phyloP scores from a whole-genome alignment of 176 grass and related monocot species.

The Rhynchospora tenuis region DNA sequence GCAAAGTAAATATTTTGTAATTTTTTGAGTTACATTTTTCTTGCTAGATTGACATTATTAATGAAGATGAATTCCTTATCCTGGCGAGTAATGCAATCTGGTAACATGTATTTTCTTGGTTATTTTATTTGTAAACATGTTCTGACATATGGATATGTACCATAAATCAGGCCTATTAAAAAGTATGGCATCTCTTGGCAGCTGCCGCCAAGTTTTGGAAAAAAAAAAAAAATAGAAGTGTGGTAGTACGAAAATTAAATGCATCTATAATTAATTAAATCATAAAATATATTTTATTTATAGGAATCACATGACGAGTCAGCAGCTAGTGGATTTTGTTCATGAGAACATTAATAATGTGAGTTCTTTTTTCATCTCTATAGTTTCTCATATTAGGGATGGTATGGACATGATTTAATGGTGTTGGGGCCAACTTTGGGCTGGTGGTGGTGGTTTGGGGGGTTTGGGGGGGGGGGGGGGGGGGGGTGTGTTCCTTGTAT shows the following conservation, averaged over 20 bases:
- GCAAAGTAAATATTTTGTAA: neutral
- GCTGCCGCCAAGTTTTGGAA: too few relatives aligned
- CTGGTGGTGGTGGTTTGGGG: neutral
- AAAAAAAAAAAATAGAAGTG: too few relatives aligned
- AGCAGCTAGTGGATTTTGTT: conserved; percentile 87
- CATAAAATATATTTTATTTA: neutral
- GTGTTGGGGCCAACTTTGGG: too few relatives aligned
- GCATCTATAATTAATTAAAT: neutral
- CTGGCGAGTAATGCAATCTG: conserved; percentile 83
- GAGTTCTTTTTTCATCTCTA: conserved; percentile 26
- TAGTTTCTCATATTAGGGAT: neutral
- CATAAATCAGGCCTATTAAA: neutral
- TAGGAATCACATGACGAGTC: conserved; percentile 91
- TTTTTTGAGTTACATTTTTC: conserved; percentile 8
- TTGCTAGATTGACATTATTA: conserved; percentile 66
- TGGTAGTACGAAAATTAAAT: neutral
- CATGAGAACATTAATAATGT: conserved; percentile 64
- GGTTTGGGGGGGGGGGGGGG: too few relatives aligned
- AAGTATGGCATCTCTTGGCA: too few relatives aligned
- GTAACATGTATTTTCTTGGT: conserved; percentile 38
- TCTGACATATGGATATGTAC: neutral
- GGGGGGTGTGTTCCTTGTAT: neutral
- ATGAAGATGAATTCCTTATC: conserved; percentile 82
- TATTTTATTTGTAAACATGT: neutral
- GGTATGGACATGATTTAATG: too few relatives aligned